phyloP scores from a whole-genome alignment of 352 stramenopile genomes.

The Phytophthora megakarya region DNA sequence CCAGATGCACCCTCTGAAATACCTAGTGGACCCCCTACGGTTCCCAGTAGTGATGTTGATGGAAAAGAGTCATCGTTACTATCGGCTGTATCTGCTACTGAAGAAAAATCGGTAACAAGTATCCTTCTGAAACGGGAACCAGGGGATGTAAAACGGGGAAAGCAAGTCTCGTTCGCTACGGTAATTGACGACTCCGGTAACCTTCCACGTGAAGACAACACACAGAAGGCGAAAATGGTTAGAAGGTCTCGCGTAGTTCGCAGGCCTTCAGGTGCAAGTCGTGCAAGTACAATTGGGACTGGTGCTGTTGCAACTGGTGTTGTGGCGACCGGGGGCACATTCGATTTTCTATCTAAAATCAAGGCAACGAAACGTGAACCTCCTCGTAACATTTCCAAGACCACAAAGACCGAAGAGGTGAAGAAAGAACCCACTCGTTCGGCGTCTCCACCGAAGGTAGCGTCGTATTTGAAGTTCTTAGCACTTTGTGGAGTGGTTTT shows the following conservation, averaged over 20 bases:
- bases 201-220: slow-evolving; percentile 25
- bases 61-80: slow-evolving; percentile 10
- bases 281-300: slow-evolving; percentile 21
- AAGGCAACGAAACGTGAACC: slow-evolving; percentile 38
- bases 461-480: neutral
- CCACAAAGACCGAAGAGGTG: slow-evolving; percentile 22
- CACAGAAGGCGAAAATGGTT: slow-evolving; percentile 33
- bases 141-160: slow-evolving; percentile 34
- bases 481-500: neutral
- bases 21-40: slow-evolving; percentile 1
- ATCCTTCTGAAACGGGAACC: slow-evolving; percentile 26
- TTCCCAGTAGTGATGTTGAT: slow-evolving; percentile 12
- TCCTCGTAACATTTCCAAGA: slow-evolving; percentile 15
- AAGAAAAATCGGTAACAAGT: slow-evolving; percentile 23
- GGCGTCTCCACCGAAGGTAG: slow-evolving; percentile 37
- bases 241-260: slow-evolving; percentile 45
- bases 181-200: slow-evolving; percentile 40
- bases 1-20: slow-evolving; percentile 1
- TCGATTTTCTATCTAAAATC: slow-evolving; percentile 90
- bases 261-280: slow-evolving; percentile 21
- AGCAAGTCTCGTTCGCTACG: slow-evolving; percentile 69
- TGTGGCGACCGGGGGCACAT: slow-evolving; percentile 78
- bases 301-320: slow-evolving; percentile 60
- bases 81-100: slow-evolving; percentile 3
- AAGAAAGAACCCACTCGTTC: slow-evolving; percentile 27